Percentiles rank a stretch among this genome's conserved stretches.
Evolutionary conservation across 805 yeast species (phyloP).

Genomic region (Candida ficus): DNA sequence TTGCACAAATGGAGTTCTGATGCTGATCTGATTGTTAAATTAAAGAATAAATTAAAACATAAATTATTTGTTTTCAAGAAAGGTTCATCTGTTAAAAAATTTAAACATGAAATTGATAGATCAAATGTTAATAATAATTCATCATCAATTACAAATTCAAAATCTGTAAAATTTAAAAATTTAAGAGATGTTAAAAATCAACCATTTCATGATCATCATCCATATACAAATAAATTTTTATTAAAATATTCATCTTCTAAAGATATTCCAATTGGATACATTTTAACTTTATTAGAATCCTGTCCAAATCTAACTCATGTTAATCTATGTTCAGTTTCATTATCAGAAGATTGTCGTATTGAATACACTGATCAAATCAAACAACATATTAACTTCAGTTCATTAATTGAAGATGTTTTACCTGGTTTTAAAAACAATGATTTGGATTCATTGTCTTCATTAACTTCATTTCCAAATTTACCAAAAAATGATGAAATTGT

Average conservation of each 20-base stretch:
- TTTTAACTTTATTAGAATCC: constrained; percentile 60
- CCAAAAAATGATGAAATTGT: not conserved
- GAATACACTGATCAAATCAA: constrained; percentile 10
- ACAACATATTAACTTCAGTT: constrained; percentile 9
- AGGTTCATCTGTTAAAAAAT: not conserved
- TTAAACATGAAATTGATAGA: not conserved
- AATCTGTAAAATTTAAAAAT: constrained; percentile 3
- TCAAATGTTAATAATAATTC: not conserved
- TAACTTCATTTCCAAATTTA: no score
- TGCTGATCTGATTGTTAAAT: constrained; percentile 7
- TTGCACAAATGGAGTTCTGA: constrained; percentile 10
- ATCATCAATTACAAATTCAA: constrained; percentile 4
- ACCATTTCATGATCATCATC: constrained; percentile 45
- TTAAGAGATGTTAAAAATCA: constrained; percentile 18
- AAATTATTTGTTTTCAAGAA: constrained; percentile 3
- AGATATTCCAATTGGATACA: constrained; percentile 75
- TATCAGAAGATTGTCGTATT: constrained; percentile 64
- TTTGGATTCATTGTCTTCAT: no score
- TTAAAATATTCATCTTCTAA: constrained; percentile 58
- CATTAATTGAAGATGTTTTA: constrained; percentile 21
- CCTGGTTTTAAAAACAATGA: no score
- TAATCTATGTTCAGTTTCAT: constrained; percentile 55
- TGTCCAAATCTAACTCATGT: constrained; percentile 57
- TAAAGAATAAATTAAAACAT: constrained; percentile 6
- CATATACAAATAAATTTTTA: constrained; percentile 55